Evolutionary conservation across 1,139 yeast species (phyloP).

Genomic region (Lodderomyces jiufengensis): DNA sequence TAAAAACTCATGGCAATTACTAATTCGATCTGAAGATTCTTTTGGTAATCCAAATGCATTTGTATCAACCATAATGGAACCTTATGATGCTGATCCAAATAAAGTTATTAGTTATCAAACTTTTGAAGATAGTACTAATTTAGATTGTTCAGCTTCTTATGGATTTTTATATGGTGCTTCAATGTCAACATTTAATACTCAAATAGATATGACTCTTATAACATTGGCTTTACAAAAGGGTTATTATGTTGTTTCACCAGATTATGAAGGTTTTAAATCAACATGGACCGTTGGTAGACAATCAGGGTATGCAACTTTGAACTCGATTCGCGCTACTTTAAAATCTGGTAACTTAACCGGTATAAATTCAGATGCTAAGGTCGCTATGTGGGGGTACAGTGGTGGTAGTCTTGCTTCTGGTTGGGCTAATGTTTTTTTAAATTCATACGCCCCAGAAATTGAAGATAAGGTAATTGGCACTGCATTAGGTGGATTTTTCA

Average conservation of each 20-base stretch:
- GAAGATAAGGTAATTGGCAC: constrained; percentile 7
- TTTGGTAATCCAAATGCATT: constrained; percentile 29
- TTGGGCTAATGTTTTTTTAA: constrained; percentile 29
- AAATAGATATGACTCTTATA: constrained; percentile 20
- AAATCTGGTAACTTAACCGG: constrained; percentile 19
- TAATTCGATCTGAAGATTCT: constrained; percentile 33
- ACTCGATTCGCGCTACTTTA: constrained; percentile 21
- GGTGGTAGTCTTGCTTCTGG: constrained; percentile 28
- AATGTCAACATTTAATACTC: constrained; percentile 12
- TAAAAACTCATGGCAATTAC: constrained; percentile 26
- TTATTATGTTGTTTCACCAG: constrained; percentile 25
- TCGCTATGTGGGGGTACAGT: constrained; percentile 26
- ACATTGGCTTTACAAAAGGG: constrained; percentile 20
- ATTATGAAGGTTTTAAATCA: constrained; percentile 20
- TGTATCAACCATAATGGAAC: constrained; percentile 30
- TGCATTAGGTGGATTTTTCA: background rate
- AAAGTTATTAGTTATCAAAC: constrained; percentile 30
- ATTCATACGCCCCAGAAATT: constrained; percentile 32
- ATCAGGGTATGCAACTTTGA: constrained; percentile 22
- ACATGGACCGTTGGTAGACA: constrained; percentile 23
- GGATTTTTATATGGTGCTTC: constrained; percentile 22
- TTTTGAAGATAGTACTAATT: constrained; percentile 31
- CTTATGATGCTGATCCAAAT: constrained; percentile 26
- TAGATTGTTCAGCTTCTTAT: constrained; percentile 33
- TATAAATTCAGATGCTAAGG: constrained; percentile 17